Conservation (phyloP, 2,329 filamentous ascomycete genomes). For the Westerdykella ornata region DNA sequence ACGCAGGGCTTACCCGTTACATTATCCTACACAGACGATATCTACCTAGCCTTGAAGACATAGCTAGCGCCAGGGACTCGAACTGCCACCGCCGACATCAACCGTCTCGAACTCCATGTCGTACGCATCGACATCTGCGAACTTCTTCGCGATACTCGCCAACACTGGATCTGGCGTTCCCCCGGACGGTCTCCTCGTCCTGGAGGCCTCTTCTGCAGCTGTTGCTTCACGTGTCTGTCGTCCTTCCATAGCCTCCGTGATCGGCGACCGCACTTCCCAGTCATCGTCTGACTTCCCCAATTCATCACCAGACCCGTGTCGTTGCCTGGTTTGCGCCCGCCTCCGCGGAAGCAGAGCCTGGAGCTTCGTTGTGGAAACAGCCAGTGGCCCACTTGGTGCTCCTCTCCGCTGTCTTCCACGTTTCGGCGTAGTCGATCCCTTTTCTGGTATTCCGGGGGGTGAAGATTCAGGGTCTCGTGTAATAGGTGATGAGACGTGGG, state of each 20-base stretch:
- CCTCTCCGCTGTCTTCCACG: constrained; percentile 2
- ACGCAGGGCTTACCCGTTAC: too few relatives aligned
- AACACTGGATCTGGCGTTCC: constrained; percentile 29
- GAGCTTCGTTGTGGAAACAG: constrained; percentile 40
- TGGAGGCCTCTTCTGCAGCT: constrained; percentile 30
- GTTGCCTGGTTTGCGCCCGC: too few relatives aligned
- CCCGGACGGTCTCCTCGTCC: constrained; percentile 14
- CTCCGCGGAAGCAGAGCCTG: constrained; percentile 41
- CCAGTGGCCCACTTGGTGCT: constrained; percentile 16
- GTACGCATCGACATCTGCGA: constrained; percentile 46
- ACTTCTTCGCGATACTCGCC: constrained; percentile 42
- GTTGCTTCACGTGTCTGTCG: constrained; percentile 30
- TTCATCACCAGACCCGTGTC: too few relatives aligned
- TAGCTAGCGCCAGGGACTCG: constrained; percentile 36
- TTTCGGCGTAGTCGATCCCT: constrained; percentile 7
- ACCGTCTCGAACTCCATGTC: constrained; percentile 48
- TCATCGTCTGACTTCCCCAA: too few relatives aligned
- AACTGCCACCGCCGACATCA: constrained; percentile 33
- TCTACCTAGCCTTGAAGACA: too few relatives aligned
- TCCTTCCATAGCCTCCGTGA: constrained; percentile 12
- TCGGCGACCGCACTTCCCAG: too few relatives aligned
- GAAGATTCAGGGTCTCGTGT: constrained; percentile 6
- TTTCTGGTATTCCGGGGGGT: constrained; percentile 13
- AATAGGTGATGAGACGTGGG: constrained; percentile 12
- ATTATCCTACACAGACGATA: too few relatives aligned